Percentiles rank a stretch among this genome's conserved stretches.
These are phyloP conservation scores for Rhynchosporium secalis DNA, from an alignment of 2,329 filamentous ascomycete genomes.

Conservation along the genomic window DNA sequence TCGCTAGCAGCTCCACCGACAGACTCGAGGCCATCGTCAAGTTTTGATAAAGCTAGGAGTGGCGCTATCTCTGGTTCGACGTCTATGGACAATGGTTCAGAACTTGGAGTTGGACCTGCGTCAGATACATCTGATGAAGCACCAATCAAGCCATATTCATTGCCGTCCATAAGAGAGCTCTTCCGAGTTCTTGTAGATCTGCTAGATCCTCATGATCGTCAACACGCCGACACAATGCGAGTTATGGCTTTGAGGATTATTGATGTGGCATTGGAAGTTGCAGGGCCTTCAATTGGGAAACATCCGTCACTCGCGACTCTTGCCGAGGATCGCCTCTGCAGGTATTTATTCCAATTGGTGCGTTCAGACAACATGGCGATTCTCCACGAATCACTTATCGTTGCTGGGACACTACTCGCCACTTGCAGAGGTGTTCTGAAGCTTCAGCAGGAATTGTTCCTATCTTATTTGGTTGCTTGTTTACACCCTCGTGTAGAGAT, in stretches of 20 bases:
- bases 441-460: conserved; percentile 91
- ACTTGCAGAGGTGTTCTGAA: conserved; percentile 91
- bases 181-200: conserved; percentile 93
- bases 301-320: conserved; percentile 85
- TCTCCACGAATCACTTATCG: conserved; percentile 86
- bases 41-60: conserved; percentile 44
- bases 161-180: conserved; percentile 91
- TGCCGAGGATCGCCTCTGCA: conserved; percentile 90
- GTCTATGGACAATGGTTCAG: conserved; percentile 32
- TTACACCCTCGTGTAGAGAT: conserved; percentile 94
- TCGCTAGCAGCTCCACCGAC: conserved; percentile 48
- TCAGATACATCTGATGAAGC: conserved; percentile 42
- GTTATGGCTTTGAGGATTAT: conserved; percentile 98
- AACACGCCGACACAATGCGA: conserved; percentile 91
- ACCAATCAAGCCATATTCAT: conserved; percentile 81
- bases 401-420: conserved; percentile 85
- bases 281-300: conserved; percentile 89
- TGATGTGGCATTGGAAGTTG: conserved; percentile 94
- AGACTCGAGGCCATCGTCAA: conserved; percentile 43
- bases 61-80: conserved; percentile 23
- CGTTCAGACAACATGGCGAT: conserved; percentile 96
- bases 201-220: conserved; percentile 86
- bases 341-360: conserved; percentile 93
- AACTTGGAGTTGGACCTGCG: conserved; percentile 33
- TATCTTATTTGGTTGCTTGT: conserved; percentile 92